A percentile compares a stretch with the other conserved stretches of the same genome.
Conservation (phyloP, 495 filamentous ascomycete genomes). For the Aspergillus haitiensis region DNA sequence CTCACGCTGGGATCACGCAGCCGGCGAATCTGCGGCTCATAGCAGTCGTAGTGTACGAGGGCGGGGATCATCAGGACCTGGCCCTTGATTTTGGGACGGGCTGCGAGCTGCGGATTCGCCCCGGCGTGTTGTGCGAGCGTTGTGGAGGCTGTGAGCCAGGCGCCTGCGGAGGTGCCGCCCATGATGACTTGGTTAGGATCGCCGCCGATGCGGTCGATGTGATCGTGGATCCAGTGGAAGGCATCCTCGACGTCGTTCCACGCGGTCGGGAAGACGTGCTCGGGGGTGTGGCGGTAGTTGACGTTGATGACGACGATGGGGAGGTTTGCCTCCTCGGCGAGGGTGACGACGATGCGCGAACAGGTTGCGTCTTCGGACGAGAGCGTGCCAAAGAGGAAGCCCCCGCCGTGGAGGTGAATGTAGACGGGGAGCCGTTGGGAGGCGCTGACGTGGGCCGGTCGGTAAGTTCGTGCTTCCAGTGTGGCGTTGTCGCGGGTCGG, state of each 20-base stretch:
- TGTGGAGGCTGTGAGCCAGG: constrained; percentile 44
- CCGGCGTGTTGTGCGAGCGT: constrained; percentile 32
- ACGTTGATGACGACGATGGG: constrained; percentile 46
- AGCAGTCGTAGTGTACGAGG: constrained; percentile 34
- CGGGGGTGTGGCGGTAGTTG: constrained; percentile 51
- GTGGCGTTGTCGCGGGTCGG: constrained; percentile 41
- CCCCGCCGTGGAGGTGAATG: constrained; percentile 53
- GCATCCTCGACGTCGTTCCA: constrained; percentile 50
- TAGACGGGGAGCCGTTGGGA: constrained; percentile 43
- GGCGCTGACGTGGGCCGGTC: constrained; percentile 26
- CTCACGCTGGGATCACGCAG: constrained; percentile 35
- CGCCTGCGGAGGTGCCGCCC: constrained; percentile 51
- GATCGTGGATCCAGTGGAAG: constrained; percentile 46
- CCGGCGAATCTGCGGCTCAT: constrained; percentile 36
- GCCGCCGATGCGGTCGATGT: constrained; percentile 34
- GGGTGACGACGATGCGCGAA: constrained; percentile 37
- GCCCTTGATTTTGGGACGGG: constrained; percentile 35
- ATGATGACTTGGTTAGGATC: constrained; percentile 37
- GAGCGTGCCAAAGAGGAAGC: constrained; percentile 48
- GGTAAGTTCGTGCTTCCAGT: constrained; percentile 48
- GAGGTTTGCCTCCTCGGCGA: constrained; percentile 10
- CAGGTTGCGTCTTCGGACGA: constrained; percentile 50
- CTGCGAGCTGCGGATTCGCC: constrained; percentile 24
- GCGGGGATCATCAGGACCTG: constrained; percentile 48
- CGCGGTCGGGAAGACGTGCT: constrained; percentile 41